A percentile compares a stretch with the other conserved stretches of the same genome.
Conservation (phyloP, 2,329 filamentous ascomycete genomes). For the Ophidiomyces ophidiicola region DNA sequence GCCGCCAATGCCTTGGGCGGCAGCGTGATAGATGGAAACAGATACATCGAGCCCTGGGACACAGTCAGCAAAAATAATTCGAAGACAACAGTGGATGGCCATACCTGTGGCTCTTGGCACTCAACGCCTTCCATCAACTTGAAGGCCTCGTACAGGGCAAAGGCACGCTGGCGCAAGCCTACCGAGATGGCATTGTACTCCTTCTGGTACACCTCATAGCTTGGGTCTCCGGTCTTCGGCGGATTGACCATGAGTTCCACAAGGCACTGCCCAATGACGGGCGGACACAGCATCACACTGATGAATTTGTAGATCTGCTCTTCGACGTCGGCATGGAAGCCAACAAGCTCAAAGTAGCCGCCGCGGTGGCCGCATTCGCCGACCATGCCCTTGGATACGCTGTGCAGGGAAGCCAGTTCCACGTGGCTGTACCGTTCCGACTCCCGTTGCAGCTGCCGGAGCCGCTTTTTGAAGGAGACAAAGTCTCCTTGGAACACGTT, state of each 20-base stretch:
- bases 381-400: slow-evolving; percentile 94
- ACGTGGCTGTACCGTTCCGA: slow-evolving; percentile 66
- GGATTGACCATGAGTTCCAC: slow-evolving; percentile 98
- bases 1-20: slow-evolving; percentile 63
- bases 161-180: slow-evolving; percentile 66
- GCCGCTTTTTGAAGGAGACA: slow-evolving; percentile 83
- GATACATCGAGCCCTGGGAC: slow-evolving; percentile 81
- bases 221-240: slow-evolving; percentile 68
- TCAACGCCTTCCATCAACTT: slow-evolving; percentile 90
- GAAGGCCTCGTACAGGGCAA: slow-evolving; percentile 81
- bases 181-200: slow-evolving; percentile 77
- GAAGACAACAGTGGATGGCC: slow-evolving; percentile 13
- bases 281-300: slow-evolving; percentile 90
- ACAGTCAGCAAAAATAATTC: slow-evolving; percentile 1
- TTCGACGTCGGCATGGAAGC: slow-evolving; percentile 73
- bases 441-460: slow-evolving; percentile 66
- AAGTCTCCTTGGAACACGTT: slow-evolving; percentile 95
- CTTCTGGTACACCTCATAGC: slow-evolving; percentile 66
- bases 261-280: slow-evolving; percentile 89
- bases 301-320: slow-evolving; percentile 98
- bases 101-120: slow-evolving; percentile 64
- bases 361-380: slow-evolving; percentile 96
- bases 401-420: slow-evolving; percentile 86
- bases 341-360: slow-evolving; percentile 91
- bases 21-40: slow-evolving; percentile 87